Evolutionary conservation across 139 green algal species (phyloP).

Genomic region (Chlorella sorokiniana): DNA sequence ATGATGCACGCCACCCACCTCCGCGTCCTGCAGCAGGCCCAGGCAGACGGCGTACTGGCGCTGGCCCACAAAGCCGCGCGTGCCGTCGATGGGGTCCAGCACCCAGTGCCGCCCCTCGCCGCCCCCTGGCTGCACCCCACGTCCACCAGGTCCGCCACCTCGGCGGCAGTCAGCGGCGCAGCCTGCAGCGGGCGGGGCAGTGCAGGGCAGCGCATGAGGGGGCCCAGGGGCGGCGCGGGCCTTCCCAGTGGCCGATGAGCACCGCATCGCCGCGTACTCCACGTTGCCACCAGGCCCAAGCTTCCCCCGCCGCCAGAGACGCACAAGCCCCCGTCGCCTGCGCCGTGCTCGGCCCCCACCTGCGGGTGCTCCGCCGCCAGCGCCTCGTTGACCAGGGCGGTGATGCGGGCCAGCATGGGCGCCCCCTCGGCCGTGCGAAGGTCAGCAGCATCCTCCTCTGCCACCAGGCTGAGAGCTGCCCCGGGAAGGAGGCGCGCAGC

Average conservation of each 20-base stretch:
- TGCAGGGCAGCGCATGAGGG: too few species aligned
- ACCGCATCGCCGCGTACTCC: too few species aligned
- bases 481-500: slow-evolving; percentile 61
- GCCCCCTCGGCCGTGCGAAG: slow-evolving; percentile 60
- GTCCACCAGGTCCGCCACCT: slow-evolving; percentile 78
- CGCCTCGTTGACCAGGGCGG: slow-evolving; percentile 83
- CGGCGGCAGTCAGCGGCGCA: neutral
- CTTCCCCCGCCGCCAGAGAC: too few species aligned
- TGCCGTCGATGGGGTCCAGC: slow-evolving; percentile 95
- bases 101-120: slow-evolving; percentile 85
- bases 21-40: slow-evolving; percentile 81
- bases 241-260: too few species aligned
- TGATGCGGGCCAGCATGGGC: slow-evolving; percentile 83
- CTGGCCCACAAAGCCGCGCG: slow-evolving; percentile 91
- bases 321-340: too few species aligned
- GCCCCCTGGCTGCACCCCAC: slow-evolving; percentile 73
- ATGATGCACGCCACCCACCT: slow-evolving; percentile 36
- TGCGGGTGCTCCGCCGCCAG: slow-evolving; percentile 16
- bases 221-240: too few species aligned
- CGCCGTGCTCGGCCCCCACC: neutral
- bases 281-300: too few species aligned
- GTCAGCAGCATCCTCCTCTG: slow-evolving; percentile 86
- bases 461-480: slow-evolving; percentile 81
- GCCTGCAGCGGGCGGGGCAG: neutral
- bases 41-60: slow-evolving; percentile 96